Evolutionary conservation across 2,329 filamentous ascomycete genomes (phyloP).

Genomic region (Mycosphaerelloides madeirae): DNA sequence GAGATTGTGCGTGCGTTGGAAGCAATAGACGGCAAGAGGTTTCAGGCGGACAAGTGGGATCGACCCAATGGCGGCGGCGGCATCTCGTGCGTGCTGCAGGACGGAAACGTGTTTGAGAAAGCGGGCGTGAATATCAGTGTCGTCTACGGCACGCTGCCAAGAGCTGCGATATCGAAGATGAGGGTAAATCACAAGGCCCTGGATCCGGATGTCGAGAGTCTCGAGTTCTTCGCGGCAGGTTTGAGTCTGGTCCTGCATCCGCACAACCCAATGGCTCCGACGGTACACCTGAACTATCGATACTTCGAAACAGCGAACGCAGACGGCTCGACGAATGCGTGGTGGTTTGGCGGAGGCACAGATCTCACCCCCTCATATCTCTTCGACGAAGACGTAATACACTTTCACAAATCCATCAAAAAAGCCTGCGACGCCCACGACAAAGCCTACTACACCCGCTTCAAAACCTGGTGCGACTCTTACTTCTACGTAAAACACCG

Average conservation of each 20-base stretch:
- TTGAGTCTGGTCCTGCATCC: slow-evolving; percentile 92
- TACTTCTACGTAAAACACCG: slow-evolving; percentile 96
- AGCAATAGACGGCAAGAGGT: slow-evolving; percentile 74
- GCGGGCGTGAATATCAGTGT: slow-evolving; percentile 92
- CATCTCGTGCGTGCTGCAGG: slow-evolving; percentile 89
- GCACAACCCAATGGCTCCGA: slow-evolving; percentile 92
- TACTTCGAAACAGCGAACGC: slow-evolving; percentile 95
- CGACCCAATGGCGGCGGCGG: slow-evolving; percentile 86
- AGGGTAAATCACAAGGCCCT: slow-evolving; percentile 90
- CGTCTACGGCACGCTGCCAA: slow-evolving; percentile 86
- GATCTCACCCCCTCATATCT: slow-evolving; percentile 91
- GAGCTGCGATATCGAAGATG: slow-evolving; percentile 87
- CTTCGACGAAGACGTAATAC: slow-evolving; percentile 93
- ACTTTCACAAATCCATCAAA: slow-evolving; percentile 94
- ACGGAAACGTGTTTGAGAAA: slow-evolving; percentile 96
- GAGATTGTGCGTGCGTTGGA: slow-evolving; percentile 81
- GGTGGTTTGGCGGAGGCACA: slow-evolving; percentile 97
- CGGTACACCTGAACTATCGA: slow-evolving; percentile 95
- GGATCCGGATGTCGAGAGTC: slow-evolving; percentile 68
- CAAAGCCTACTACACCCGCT: slow-evolving; percentile 82
- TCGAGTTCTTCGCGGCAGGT: slow-evolving; percentile 94
- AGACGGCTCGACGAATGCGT: slow-evolving; percentile 75
- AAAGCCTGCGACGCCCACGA: slow-evolving; percentile 90
- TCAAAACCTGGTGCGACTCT: slow-evolving; percentile 98
- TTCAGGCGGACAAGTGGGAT: slow-evolving; percentile 80